Evolutionary conservation across 768 basidiomycete genomes (phyloP), one percentile per base, ranked within the genome.

Genomic region (Amyloporia xantha): DNA sequence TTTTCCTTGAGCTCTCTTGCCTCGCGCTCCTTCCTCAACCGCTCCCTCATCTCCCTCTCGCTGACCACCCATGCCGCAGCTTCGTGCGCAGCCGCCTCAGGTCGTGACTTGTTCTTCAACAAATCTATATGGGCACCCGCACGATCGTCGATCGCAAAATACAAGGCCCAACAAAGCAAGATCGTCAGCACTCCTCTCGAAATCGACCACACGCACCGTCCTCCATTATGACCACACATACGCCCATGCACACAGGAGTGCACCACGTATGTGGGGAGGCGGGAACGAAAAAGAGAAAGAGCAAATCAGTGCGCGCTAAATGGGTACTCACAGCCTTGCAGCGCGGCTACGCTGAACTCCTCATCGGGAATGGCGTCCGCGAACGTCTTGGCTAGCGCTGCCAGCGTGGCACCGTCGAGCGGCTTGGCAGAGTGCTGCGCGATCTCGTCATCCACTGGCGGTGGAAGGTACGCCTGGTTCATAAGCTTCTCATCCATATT

Each of bases 321-420:
- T 38, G 52, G 48, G 48, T 28, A 82, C 86, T 77, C 64, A 88
- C 86, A 92, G 64, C 90, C 91, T 69, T 94, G 91, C 47, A 96
- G 71, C 49, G 89, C 85, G 17, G 92, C 91, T 47, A 93, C 86
- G 59, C 86, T 88, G 61, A 93, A 90, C 68, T 88, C 86, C 35
- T 85, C 82, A 30, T 91, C 86, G 0, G 92, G 90, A 19, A 94
- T 81, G 20, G 79, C 71, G 53, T 88, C 86, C 3, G 89, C 87
- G 59, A 94, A 94, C 50, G 71, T 60, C 69, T 85, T 81, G 9
- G 89, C 90, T 13, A 93, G 71, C n/a, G 66, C 58, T 23, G 77
- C 80, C 21, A 91, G 72, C 50, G 77, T 81, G 57, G 69, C 69
- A 47, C 74, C 77, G 59, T 82, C 81, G 51, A 91, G 71, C 9